A percentile compares a stretch with the other conserved stretches of the same genome.
Conservation (phyloP, 306 rosid genomes). For the Malus orientalis region DNA sequence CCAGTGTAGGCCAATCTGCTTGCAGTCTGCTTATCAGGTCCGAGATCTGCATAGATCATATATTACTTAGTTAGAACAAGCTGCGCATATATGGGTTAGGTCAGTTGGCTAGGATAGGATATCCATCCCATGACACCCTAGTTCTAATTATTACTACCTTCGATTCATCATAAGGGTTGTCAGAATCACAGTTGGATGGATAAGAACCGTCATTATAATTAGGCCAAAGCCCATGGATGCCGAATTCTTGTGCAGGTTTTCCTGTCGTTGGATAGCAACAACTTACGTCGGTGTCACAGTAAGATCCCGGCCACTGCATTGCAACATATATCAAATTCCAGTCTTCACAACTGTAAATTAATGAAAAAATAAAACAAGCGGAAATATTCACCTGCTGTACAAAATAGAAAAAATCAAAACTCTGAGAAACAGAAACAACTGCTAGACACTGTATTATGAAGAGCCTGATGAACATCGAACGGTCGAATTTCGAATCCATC, state of each 20-base stretch:
- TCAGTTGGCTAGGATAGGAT: too few species aligned
- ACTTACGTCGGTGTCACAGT: conserved; percentile 16
- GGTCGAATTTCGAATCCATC: neutral
- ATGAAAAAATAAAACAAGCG: neutral
- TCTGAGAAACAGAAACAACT: conserved; percentile 13
- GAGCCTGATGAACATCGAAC: conserved; percentile 10
- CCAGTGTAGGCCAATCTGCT: conserved; percentile 19
- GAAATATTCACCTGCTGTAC: conserved; percentile 26
- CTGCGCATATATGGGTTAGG: neutral
- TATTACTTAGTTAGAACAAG: neutral
- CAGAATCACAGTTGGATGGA: conserved; percentile 17
- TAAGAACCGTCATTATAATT: conserved; percentile 20
- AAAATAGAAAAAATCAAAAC: conserved; percentile 28
- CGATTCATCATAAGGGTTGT: conserved; percentile 11
- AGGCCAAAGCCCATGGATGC: conserved; percentile 38
- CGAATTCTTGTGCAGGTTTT: conserved; percentile 20
- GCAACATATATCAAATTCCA: neutral
- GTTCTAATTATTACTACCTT: conserved; percentile 2
- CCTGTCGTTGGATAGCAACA: conserved; percentile 31
- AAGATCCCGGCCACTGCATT: conserved; percentile 36
- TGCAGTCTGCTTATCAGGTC: conserved; percentile 4
- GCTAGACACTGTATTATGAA: conserved; percentile 5
- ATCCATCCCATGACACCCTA: too few species aligned
- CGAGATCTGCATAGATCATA: conserved; percentile 2
- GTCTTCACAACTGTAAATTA: too few species aligned